Base-by-base conservation (phyloP, 441 rosid species). In the Hura crepitans region DNA sequence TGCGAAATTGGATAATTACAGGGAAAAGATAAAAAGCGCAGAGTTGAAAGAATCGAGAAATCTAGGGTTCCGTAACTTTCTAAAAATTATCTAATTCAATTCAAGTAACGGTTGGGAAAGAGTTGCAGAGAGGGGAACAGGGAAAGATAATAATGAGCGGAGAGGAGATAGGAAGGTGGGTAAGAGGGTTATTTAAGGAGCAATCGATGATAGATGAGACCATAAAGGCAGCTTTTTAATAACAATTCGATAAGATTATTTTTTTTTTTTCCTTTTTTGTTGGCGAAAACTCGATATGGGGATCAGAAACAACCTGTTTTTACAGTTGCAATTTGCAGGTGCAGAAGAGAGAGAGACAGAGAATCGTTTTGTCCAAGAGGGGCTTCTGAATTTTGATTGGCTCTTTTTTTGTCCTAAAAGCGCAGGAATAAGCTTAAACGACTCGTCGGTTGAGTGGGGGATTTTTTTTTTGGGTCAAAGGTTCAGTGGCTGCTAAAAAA, bases 21-120 rank as follows among this genome's bases (percentile, higher is more conserved):
- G 27, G 49, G 54, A 49, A n/a, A 18, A 47, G 35, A n/a, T n/a
- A 35, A 53, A 14, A 11, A 54, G 53, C 30, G 51, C 1, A 3
- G 25, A 17, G 49, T 57, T 69, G 53, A 72, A 39, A 73, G 54
- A 43, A 62, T 64, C 64, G 62, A 71, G 68, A 66, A 75, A 62
- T 15, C 23, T 57, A 69, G 77, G 77, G 72, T 68, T 55, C 30
- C 33, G 18, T 54, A 11, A 6, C 15, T 20, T 11, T n/a, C n/a
- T n/a, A n/a, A n/a, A n/a, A n/a, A 54, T 30, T 4, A 3, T 5
- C 1, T 35, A 30, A 57, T 57, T 57, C 11, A 30, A 57, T 30
- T 35, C 22, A 27, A 27, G 35, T 13, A 11, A 2, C 4, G 27
- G 13, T 0, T 2, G 33, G 12, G 15, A 50, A 50, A 33, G 46